Conservation (phyloP, 768 basidiomycete species). For the Antrodiella citrinella region DNA sequence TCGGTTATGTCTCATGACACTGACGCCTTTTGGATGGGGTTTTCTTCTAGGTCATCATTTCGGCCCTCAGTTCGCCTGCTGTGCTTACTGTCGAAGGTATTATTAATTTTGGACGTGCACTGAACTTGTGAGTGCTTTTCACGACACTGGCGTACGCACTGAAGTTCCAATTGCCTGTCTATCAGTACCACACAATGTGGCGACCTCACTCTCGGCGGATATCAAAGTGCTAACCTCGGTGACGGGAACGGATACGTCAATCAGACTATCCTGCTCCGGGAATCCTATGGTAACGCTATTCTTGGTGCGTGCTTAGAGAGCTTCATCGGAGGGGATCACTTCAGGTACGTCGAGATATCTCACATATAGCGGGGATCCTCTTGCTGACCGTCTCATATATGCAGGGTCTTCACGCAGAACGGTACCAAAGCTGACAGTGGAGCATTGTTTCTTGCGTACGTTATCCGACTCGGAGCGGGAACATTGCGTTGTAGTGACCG, state of each 20-base stretch:
- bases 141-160: not conserved
- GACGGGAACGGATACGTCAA: conserved; percentile 38
- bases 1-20: not conserved
- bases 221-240: conserved; percentile 35
- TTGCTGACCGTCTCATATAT: not conserved
- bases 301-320: conserved; percentile 37
- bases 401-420: conserved; percentile 48
- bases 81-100: conserved; percentile 50
- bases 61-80: conserved; percentile 45
- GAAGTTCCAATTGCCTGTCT: too few species aligned
- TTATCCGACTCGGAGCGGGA: not conserved
- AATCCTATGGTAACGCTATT: conserved; percentile 26
- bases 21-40: not conserved
- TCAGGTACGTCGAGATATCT: conserved; percentile 49
- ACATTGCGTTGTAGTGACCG: too few species aligned
- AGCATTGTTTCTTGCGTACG: conserved; percentile 52
- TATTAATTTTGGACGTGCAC: conserved; percentile 48
- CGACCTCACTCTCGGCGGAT: conserved; percentile 24
- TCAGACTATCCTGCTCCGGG: conserved; percentile 34
- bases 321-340: conserved; percentile 38
- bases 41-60: conserved; percentile 45
- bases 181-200: conserved; percentile 28
- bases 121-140: conserved; percentile 45
- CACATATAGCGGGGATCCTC: conserved; percentile 26
- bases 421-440: conserved; percentile 39